Conservation (phyloP, 2,329 filamentous ascomycete species). For the Epichloe gansuensis region DNA sequence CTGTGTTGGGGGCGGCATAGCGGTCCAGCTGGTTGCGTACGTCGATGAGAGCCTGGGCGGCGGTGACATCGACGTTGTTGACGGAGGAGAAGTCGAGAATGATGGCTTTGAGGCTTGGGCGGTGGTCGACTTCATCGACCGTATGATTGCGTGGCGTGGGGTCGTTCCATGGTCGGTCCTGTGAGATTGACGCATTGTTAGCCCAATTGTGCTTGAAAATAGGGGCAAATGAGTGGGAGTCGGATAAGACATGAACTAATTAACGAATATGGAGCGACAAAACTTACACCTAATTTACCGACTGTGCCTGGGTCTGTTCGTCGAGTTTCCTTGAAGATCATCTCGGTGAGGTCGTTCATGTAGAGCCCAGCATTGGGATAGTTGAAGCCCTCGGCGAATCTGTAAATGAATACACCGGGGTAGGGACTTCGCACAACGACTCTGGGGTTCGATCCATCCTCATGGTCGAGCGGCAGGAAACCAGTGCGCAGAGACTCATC, state of each 20-base stretch:
- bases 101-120: constrained; percentile 42
- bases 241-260: no score
- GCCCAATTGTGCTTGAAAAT: background rate
- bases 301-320: constrained; percentile 30
- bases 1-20: constrained; percentile 32
- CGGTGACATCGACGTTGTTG: constrained; percentile 43
- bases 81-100: constrained; percentile 44
- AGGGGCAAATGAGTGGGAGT: background rate
- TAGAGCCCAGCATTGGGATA: constrained; percentile 42
- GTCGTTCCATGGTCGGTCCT: constrained; percentile 48
- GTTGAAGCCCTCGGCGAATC: constrained; percentile 43
- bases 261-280: no score
- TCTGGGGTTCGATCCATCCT: constrained; percentile 39
- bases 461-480: constrained; percentile 36
- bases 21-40: constrained; percentile 40
- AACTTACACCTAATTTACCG: constrained; percentile 34
- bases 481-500: constrained; percentile 24
- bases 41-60: constrained; percentile 41
- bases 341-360: constrained; percentile 35
- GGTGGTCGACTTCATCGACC: constrained; percentile 19
- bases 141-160: constrained; percentile 26
- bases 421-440: constrained; percentile 33
- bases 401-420: constrained; percentile 43
- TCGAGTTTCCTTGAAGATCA: constrained; percentile 33
- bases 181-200: constrained; percentile 5